A percentile compares a stretch with the other conserved stretches of the same genome.
These are phyloP conservation scores for Fonsecaea monophora DNA, from an alignment of 2,329 filamentous ascomycete genomes.

Conservation along the genomic window DNA sequence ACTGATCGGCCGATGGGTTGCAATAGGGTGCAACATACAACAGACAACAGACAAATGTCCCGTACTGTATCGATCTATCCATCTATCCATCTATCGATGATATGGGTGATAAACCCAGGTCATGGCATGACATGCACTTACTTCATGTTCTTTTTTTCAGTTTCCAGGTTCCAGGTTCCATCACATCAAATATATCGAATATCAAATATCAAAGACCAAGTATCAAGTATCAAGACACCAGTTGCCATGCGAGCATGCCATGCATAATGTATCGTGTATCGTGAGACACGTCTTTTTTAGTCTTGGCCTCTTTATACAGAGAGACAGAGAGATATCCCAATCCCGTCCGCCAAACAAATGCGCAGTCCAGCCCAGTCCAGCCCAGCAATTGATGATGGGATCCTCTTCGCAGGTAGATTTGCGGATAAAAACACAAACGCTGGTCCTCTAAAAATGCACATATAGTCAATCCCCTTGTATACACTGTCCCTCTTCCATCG, in stretches of 20 bases:
- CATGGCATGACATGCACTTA: no score
- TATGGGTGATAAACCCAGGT: no score
- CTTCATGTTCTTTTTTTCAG: no score
- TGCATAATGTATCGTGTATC: neutral
- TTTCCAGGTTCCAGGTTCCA: no score
- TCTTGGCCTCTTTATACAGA: neutral
- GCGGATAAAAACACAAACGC: neutral
- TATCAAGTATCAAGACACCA: neutral
- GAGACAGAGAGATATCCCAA: conserved; percentile 1
- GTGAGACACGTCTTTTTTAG: neutral
- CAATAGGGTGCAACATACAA: no score
- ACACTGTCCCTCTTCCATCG: neutral
- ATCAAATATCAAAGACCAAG: no score
- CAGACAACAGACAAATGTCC: no score
- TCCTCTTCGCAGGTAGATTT: neutral
- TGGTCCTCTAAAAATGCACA: neutral
- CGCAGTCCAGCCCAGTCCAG: neutral
- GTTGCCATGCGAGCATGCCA: neutral
- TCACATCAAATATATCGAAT: no score
- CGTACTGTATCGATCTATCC: no score
- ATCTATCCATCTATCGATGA: no score
- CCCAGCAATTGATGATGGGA: neutral
- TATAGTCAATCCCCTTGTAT: neutral
- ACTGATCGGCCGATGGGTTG: no score
- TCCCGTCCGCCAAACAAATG: neutral